Conservation (phyloP, 345 rosid genomes). For the Eutrema japonicum region DNA sequence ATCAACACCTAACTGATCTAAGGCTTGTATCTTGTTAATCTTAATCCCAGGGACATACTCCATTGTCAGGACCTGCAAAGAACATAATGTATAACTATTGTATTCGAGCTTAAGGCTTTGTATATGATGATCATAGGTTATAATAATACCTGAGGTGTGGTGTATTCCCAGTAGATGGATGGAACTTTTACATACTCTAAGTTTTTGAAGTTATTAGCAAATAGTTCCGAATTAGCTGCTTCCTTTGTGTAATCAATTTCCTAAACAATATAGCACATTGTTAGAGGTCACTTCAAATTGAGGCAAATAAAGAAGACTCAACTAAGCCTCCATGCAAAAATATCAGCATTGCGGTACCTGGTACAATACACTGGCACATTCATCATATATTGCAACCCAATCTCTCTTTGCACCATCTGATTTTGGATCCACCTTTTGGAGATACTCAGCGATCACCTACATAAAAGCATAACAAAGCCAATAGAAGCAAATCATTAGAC, state of each 20-base stretch:
- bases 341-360: constrained; percentile 50
- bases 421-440: constrained; percentile 96
- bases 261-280: constrained; percentile 48
- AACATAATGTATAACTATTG: constrained; percentile 4
- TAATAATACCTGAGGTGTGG: constrained; percentile 81
- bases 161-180: constrained; percentile 73
- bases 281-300: constrained; percentile 10
- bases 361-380: constrained; percentile 92
- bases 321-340: constrained; percentile 18
- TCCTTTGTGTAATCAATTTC: constrained; percentile 98
- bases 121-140: constrained; percentile 18
- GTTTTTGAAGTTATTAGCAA: constrained; percentile 85
- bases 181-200: constrained; percentile 94
- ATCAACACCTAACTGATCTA: constrained; percentile 94
- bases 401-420: constrained; percentile 99
- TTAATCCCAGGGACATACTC: constrained; percentile 99
- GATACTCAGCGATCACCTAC: constrained; percentile 95
- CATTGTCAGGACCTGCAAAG: constrained; percentile 86
- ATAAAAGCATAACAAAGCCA: constrained; percentile 20
- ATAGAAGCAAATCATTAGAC: neutral
- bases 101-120: constrained; percentile 20
- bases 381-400: constrained; percentile 99
- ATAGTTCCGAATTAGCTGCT: constrained; percentile 90
- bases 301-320: neutral
- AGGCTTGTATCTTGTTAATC: constrained; percentile 85